Evolutionary conservation across 805 yeast species (phyloP), one percentile per base, ranked within the genome.

Genomic region (Nakazawaea ishiwadae): DNA sequence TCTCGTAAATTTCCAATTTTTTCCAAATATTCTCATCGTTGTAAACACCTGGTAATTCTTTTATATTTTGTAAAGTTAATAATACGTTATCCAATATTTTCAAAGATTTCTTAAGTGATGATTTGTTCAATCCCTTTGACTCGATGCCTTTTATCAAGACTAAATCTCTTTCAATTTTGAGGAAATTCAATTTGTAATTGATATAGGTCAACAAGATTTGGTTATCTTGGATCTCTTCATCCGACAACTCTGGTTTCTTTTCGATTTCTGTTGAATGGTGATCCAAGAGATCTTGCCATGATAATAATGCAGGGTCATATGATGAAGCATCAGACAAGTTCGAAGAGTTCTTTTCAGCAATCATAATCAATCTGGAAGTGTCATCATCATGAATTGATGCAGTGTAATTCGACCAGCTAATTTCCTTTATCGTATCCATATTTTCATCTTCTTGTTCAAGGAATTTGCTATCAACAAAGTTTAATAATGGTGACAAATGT

Each of bases 41-140:
- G 54, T 84, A 79, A 15, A 91, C 96, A 69, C 98, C 98, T 0
- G 97, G 96, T 39, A 93, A 70, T 46, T 88, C 96, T 53, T 74
- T 68, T 35, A 88, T 62, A 49, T 81, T 82, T 3, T 61, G 62
- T 27, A 82, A 56, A 14, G 84, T 78, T 35, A 69, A 63, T 10
- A 71, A 58, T 29, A 86, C 69, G 7, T 71, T 65, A 17, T 72
- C 75, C 45, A 68, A 70, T 18, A 82, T 56, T 44, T 81, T 69
- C 31, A 71, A 54, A 5, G 64, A 55, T 48, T 79, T 81, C 43
- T 64, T 67, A 10, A 58, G 48, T 10, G 52, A 51, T 14, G 53
- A 47, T 5, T 44, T 45, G 23, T 45, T 48, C 26, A 58, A 48
- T 5, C 45, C 40, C 1, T 50, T 45, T 7, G 26, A 12, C 23